These are phyloP conservation scores for Tricholoma sp. DNA, from an alignment of 768 basidiomycete genomes.

Conservation along the genomic window DNA sequence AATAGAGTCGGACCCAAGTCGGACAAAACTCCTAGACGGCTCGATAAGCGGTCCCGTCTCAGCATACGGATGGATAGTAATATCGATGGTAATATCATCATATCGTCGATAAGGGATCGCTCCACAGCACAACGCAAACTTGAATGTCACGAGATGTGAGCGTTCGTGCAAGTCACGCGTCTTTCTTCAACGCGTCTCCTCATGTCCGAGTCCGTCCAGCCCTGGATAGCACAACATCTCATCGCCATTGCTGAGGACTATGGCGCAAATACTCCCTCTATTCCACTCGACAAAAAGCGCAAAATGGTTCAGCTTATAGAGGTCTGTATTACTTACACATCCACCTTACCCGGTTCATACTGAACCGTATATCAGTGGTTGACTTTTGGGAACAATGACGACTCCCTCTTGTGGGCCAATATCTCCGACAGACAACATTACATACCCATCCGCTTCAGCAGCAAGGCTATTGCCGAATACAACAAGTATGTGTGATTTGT, in stretches of 20 bases:
- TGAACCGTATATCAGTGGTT: slow-evolving; percentile 40
- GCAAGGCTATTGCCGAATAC: slow-evolving; percentile 43
- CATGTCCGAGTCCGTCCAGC: slow-evolving; percentile 34
- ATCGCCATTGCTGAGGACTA: slow-evolving; percentile 42
- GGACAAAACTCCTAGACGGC: too few relatives aligned
- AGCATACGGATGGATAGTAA: too few relatives aligned
- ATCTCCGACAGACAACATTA: slow-evolving; percentile 52
- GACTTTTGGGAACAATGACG: slow-evolving; percentile 36
- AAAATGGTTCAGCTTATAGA: slow-evolving; percentile 58
- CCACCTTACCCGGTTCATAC: slow-evolving; percentile 1
- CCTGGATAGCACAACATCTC: slow-evolving; percentile 60
- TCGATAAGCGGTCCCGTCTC: too few relatives aligned
- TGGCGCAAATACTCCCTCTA: slow-evolving; percentile 38
- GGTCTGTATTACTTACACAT: slow-evolving; percentile 24
- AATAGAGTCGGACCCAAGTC: too few relatives aligned
- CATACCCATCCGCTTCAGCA: slow-evolving; percentile 52
- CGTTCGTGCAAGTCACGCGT: slow-evolving; percentile 7
- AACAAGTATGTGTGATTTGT: slow-evolving; percentile 24
- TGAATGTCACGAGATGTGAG: slow-evolving; percentile 10
- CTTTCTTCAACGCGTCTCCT: background rate
- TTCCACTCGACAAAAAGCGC: slow-evolving; percentile 29
- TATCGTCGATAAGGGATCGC: too few relatives aligned
- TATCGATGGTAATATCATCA: too few relatives aligned
- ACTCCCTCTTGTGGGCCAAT: slow-evolving; percentile 54
- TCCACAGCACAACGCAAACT: too few relatives aligned